These are phyloP conservation scores for Fusarium subtropicale DNA, from an alignment of 2,329 filamentous ascomycete species.

Conservation along the genomic window DNA sequence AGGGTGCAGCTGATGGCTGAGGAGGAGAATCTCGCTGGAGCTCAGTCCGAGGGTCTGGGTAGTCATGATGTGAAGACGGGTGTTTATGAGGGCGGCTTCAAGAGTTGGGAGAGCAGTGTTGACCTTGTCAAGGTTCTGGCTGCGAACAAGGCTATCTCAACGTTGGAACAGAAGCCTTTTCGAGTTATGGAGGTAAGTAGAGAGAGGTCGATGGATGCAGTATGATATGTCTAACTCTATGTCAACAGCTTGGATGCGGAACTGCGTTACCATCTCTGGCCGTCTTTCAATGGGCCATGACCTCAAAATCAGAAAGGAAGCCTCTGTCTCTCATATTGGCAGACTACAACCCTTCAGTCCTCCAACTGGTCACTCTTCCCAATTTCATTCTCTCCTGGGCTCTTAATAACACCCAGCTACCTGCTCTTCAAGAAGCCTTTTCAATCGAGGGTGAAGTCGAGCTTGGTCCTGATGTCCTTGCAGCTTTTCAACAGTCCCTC, in stretches of 20 bases:
- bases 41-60: constrained; percentile 63
- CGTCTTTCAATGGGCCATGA: constrained; percentile 71
- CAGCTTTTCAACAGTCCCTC: constrained; percentile 69
- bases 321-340: constrained; percentile 73
- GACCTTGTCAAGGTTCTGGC: constrained; percentile 79
- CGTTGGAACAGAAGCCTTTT: constrained; percentile 51
- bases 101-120: constrained; percentile 88
- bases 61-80: constrained; percentile 82
- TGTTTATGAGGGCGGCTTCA: constrained; percentile 88
- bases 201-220: not conserved
- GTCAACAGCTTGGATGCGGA: constrained; percentile 76
- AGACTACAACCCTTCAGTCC: constrained; percentile 83
- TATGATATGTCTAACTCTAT: constrained; percentile 31
- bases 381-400: constrained; percentile 81
- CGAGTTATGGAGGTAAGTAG: constrained; percentile 66
- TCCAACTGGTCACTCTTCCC: constrained; percentile 82
- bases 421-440: constrained; percentile 59
- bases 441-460: constrained; percentile 71
- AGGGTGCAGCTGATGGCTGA: constrained; percentile 84
- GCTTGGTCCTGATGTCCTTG: constrained; percentile 67
- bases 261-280: constrained; percentile 79
- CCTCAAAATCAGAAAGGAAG: constrained; percentile 25
- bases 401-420: constrained; percentile 55
- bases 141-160: constrained; percentile 53
- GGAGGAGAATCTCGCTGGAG: constrained; percentile 60